phyloP scores from a whole-genome alignment of 305 asterid genomes.

The Fraxinus sp. region DNA sequence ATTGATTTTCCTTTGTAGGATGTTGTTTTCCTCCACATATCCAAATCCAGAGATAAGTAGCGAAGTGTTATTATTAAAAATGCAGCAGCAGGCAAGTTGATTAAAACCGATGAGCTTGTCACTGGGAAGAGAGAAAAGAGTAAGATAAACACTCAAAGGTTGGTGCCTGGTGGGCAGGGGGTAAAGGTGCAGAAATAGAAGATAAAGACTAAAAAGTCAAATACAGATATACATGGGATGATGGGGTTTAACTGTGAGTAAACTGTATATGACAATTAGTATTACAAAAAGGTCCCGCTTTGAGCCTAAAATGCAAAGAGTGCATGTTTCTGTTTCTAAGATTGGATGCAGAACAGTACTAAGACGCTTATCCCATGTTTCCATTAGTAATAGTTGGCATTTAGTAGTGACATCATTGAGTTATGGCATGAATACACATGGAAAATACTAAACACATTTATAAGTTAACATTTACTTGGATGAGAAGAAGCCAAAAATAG shows the following conservation, averaged over 20 bases:
- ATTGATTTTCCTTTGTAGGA: slow-evolving; percentile 64
- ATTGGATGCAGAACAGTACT: slow-evolving; percentile 25
- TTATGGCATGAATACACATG: background rate
- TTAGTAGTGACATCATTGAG: slow-evolving; percentile 2
- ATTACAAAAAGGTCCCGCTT: background rate
- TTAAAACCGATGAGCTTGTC: slow-evolving; percentile 84
- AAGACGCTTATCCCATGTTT: slow-evolving; percentile 3
- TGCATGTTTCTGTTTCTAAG: slow-evolving; percentile 38
- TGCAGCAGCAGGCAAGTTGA: slow-evolving; percentile 85
- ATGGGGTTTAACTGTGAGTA: background rate
- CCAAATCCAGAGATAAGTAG: slow-evolving; percentile 76
- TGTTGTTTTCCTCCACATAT: slow-evolving; percentile 74
- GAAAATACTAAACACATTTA: background rate
- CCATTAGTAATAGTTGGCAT: slow-evolving; percentile 4
- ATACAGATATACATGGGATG: background rate
- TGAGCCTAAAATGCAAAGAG: background rate
- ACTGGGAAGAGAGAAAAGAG: slow-evolving; percentile 47
- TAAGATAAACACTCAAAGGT: slow-evolving; percentile 9
- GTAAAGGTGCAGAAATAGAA: slow-evolving; percentile 1
- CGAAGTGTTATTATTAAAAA: slow-evolving; percentile 64
- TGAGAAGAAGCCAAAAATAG: background rate
- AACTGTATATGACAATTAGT: background rate
- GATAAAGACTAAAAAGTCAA: background rate
- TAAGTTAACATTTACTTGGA: background rate
- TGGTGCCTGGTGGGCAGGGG: background rate